Conservation (phyloP, 768 basidiomycete genomes). For the Leucosporidium creatinivorum region DNA sequence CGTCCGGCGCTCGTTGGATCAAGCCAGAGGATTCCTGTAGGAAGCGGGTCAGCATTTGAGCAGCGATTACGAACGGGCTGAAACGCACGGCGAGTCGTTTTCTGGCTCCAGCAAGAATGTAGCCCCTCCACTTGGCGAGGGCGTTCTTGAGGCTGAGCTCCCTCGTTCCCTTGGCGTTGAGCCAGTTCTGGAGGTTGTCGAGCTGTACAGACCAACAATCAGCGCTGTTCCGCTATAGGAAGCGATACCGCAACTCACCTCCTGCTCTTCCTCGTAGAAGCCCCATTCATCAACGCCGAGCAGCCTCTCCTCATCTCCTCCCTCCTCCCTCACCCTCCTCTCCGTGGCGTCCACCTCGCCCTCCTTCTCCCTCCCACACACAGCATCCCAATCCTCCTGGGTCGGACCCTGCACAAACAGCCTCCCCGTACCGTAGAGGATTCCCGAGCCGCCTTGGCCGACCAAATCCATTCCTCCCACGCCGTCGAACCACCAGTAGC, state of each 20-base stretch:
- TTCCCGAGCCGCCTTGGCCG: slow-evolving; percentile 56
- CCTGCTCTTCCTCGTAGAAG: slow-evolving; percentile 75
- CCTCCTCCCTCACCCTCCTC: slow-evolving; percentile 55
- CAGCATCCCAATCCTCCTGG: slow-evolving; percentile 66
- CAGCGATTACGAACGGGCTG: too few species aligned
- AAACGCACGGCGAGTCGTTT: slow-evolving; percentile 41
- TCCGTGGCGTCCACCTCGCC: slow-evolving; percentile 52
- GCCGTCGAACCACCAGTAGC: slow-evolving; percentile 98
- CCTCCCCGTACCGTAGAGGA: slow-evolving; percentile 79
- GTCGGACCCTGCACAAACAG: slow-evolving; percentile 89
- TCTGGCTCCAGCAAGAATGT: slow-evolving; percentile 69
- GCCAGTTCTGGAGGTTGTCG: slow-evolving; percentile 75
- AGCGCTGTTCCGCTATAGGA: too few species aligned
- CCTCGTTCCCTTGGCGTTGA: slow-evolving; percentile 83
- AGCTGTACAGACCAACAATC: too few species aligned
- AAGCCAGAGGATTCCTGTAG: too few species aligned
- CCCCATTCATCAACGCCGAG: slow-evolving; percentile 78
- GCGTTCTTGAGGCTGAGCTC: slow-evolving; percentile 71
- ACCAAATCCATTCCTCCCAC: slow-evolving; percentile 58
- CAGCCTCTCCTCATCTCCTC: slow-evolving; percentile 66
- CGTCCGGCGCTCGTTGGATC: too few species aligned
- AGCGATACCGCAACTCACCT: slow-evolving; percentile 52
- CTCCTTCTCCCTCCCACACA: slow-evolving; percentile 43
- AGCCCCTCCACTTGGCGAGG: slow-evolving; percentile 74
- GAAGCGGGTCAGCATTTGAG: neutral